phyloP scores from a whole-genome alignment of 495 filamentous ascomycete species.

The Pseudomonodictys pantanalensis region DNA sequence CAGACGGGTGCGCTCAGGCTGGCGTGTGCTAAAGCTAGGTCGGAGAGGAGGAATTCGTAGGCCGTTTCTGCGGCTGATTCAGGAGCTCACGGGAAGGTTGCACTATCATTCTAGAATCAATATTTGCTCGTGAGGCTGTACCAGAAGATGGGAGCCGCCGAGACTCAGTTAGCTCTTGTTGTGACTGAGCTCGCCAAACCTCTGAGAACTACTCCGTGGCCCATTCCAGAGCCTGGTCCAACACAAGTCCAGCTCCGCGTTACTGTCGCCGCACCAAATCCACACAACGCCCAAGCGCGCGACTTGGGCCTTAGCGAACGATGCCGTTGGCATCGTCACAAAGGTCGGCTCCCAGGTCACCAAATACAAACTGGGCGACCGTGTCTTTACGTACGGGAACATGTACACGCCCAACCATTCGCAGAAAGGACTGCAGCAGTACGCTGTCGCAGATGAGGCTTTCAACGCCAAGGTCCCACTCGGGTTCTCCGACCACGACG shows the following conservation, averaged over 20 bases:
- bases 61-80: too few relatives aligned
- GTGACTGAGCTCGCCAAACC: conserved; percentile 13
- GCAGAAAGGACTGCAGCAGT: conserved; percentile 36
- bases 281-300: conserved; percentile 35
- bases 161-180: conserved; percentile 22
- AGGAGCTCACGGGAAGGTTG: too few relatives aligned
- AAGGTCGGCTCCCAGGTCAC: conserved; percentile 33
- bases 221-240: conserved; percentile 31
- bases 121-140: too few relatives aligned
- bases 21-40: too few relatives aligned
- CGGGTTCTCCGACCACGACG: conserved; percentile 34
- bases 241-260: conserved; percentile 36
- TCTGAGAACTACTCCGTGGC: conserved; percentile 6
- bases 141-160: too few relatives aligned
- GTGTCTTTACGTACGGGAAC: conserved; percentile 9
- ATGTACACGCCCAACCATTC: not conserved
- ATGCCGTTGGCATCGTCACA: conserved; percentile 35
- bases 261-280: conserved; percentile 37
- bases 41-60: too few relatives aligned
- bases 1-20: too few relatives aligned
- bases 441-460: conserved; percentile 30
- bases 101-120: too few relatives aligned
- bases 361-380: conserved; percentile 29
- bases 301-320: conserved; percentile 37
- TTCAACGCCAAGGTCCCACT: conserved; percentile 30